phyloP scores from a whole-genome alignment of 1,139 yeast genomes.

The Scheffersomyces illinoinensis region DNA sequence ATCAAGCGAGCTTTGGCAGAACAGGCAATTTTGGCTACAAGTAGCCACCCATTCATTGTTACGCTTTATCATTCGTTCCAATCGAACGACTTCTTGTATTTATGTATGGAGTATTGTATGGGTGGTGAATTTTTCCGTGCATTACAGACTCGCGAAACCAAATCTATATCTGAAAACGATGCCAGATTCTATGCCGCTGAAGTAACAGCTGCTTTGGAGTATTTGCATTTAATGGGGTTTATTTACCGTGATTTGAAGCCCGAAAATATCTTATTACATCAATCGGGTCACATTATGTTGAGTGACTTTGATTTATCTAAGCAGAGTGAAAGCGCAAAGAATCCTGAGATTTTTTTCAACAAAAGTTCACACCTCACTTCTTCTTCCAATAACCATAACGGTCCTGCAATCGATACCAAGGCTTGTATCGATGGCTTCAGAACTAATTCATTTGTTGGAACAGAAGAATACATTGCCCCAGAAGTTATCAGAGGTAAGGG shows the following conservation, averaged over 20 bases:
- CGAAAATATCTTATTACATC: slow-evolving; percentile 88
- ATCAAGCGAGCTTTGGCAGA: slow-evolving; percentile 94
- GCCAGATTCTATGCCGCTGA: slow-evolving; percentile 96
- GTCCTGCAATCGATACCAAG: slow-evolving; percentile 73
- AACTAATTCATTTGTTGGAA: slow-evolving; percentile 96
- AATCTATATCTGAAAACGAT: slow-evolving; percentile 83
- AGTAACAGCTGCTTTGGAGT: slow-evolving; percentile 95
- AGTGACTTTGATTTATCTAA: slow-evolving; percentile 95
- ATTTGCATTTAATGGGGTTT: slow-evolving; percentile 93
- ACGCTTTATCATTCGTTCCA: slow-evolving; percentile 96
- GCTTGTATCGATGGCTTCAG: slow-evolving; percentile 95
- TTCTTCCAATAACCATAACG: slow-evolving; percentile 16
- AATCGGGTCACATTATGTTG: slow-evolving; percentile 96
- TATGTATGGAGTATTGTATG: slow-evolving; percentile 99
- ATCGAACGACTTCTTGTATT: slow-evolving; percentile 85
- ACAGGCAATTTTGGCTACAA: slow-evolving; percentile 92
- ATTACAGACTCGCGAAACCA: slow-evolving; percentile 83
- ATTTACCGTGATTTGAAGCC: slow-evolving; percentile 95
- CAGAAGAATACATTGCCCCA: slow-evolving; percentile 97
- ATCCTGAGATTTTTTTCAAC: slow-evolving; percentile 48
- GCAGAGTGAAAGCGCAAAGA: slow-evolving; percentile 71
- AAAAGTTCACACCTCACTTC: slow-evolving; percentile 25
- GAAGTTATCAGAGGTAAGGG: slow-evolving; percentile 97
- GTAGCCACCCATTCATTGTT: slow-evolving; percentile 96
- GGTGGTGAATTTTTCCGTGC: slow-evolving; percentile 99